phyloP scores from a whole-genome alignment of 2,329 filamentous ascomycete species.

The Xylaria sp. region DNA sequence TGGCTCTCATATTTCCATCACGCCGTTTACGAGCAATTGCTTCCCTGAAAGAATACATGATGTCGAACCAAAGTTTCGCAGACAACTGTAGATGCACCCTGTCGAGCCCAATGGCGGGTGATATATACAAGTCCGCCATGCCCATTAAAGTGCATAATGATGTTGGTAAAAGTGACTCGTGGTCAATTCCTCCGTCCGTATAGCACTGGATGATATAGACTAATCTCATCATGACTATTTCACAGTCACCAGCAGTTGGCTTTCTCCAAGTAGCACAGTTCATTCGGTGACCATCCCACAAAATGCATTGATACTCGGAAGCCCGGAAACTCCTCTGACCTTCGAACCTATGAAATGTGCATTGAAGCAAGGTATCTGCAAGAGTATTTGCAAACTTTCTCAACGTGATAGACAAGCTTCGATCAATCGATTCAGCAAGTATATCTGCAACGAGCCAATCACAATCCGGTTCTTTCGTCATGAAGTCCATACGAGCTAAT shows the following conservation, averaged over 20 bases:
- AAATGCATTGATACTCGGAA: background rate
- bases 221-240: background rate
- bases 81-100: constrained; percentile 6
- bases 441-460: background rate
- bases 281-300: no score
- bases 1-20: no score
- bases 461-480: background rate
- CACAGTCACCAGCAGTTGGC: background rate
- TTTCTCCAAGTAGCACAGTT: constrained; percentile 15
- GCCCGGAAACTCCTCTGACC: background rate
- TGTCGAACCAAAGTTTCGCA: background rate
- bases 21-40: no score
- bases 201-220: background rate
- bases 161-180: background rate
- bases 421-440: no score
- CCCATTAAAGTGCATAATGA: constrained; percentile 1
- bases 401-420: no score
- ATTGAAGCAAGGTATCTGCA: background rate
- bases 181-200: no score
- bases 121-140: constrained; percentile 6
- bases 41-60: no score
- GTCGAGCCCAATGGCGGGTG: background rate
- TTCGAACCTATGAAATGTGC: background rate
- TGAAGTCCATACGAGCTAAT: background rate
- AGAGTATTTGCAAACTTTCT: background rate